A percentile compares a stretch with the other conserved stretches of the same genome.
Conservation (phyloP, 208 protist genomes). For the Acanthamoeba sp. region DNA sequence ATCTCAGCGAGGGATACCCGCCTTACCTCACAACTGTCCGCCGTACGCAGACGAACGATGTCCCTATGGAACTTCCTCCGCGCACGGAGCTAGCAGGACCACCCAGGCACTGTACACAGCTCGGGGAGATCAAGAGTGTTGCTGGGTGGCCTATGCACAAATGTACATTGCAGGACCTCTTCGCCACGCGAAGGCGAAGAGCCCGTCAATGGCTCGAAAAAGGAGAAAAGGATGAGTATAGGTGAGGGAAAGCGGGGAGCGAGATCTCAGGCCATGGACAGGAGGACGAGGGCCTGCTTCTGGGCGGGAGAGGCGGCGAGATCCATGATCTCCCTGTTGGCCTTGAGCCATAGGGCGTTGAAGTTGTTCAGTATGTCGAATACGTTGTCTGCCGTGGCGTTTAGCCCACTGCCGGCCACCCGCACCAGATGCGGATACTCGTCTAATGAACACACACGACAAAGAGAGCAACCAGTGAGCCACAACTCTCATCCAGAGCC, state of each 20-base stretch:
- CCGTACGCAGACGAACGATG: background rate
- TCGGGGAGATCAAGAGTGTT: too few relatives aligned
- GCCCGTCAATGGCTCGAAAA: background rate
- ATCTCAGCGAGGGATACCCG: too few relatives aligned
- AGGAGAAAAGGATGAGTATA: too few relatives aligned
- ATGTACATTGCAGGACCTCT: too few relatives aligned
- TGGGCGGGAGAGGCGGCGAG: background rate
- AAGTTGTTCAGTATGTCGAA: conserved; percentile 13
- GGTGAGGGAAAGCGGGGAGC: background rate
- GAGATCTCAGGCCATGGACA: background rate
- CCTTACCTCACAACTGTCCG: background rate
- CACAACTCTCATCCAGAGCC: too few relatives aligned
- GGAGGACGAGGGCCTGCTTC: conserved; percentile 59
- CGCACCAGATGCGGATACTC: conserved; percentile 39
- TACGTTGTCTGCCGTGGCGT: conserved; percentile 22
- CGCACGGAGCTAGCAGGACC: background rate
- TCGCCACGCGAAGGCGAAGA: too few relatives aligned
- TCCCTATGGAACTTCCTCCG: background rate
- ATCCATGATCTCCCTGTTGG: conserved; percentile 36
- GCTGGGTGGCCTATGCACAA: too few relatives aligned
- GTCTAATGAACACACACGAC: too few relatives aligned
- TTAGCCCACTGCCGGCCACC: conserved; percentile 28
- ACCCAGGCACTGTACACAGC: background rate
- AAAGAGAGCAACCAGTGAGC: too few relatives aligned
- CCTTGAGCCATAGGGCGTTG: background rate